Evolutionary conservation across 208 protist genomes (phyloP).

Genomic region (Trichomonas tenax): DNA sequence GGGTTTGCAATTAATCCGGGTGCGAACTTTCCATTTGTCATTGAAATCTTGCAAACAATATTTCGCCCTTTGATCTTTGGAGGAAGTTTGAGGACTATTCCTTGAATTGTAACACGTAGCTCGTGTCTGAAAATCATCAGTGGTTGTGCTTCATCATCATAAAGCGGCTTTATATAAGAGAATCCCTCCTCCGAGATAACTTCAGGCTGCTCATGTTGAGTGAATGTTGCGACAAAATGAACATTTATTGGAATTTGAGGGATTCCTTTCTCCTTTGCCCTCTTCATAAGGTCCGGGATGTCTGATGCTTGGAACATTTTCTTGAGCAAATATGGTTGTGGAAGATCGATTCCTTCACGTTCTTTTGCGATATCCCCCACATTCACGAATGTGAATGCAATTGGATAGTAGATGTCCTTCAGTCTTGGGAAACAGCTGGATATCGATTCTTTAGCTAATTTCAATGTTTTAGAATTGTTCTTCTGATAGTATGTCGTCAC

Average conservation of each 20-base stretch:
- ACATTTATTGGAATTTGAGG: not conserved
- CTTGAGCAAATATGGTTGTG: not conserved
- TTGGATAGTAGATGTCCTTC: not conserved
- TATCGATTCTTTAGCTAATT: not conserved
- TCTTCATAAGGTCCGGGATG: not conserved
- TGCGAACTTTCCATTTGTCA: not conserved
- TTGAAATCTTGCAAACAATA: not conserved
- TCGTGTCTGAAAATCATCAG: not conserved
- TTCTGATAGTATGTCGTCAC: not conserved
- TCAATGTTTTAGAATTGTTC: not conserved
- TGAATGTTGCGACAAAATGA: not conserved
- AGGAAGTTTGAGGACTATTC: not conserved
- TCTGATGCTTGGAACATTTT: not conserved
- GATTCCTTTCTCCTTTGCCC: not conserved
- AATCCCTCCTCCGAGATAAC: not conserved
- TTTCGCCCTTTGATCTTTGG: not conserved
- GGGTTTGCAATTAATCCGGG: not conserved
- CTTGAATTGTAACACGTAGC: not conserved
- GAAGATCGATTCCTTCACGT: not conserved
- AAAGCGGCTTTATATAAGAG: not conserved
- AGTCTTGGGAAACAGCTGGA: not conserved
- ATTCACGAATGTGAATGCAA: not conserved
- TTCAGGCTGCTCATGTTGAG: not conserved
- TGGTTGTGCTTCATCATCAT: not conserved
- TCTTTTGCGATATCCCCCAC: not conserved